These are phyloP conservation scores for Trichoderma atroviride DNA, from an alignment of 2,329 filamentous ascomycete genomes.

Conservation along the genomic window DNA sequence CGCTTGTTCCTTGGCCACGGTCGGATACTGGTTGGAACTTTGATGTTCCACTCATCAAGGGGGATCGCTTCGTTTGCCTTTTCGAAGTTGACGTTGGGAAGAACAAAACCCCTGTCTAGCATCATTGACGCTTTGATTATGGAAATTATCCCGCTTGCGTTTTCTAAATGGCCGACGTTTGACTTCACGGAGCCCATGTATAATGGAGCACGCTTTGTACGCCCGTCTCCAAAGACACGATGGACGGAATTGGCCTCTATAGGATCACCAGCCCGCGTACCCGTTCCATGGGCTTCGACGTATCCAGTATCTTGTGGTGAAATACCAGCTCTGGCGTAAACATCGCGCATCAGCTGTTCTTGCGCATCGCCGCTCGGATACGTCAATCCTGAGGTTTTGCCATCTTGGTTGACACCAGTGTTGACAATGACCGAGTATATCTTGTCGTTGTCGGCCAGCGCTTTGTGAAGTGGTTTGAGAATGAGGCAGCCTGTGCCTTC, in stretches of 20 bases:
- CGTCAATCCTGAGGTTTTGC: constrained; percentile 52
- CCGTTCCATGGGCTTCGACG: constrained; percentile 59
- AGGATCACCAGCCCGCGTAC: constrained; percentile 58
- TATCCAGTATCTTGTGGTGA: constrained; percentile 38
- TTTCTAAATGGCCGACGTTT: constrained; percentile 57
- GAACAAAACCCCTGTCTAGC: constrained; percentile 53
- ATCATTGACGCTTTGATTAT: constrained; percentile 57
- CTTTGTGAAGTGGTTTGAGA: constrained; percentile 59
- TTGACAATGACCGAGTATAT: constrained; percentile 55
- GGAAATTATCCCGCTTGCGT: constrained; percentile 53
- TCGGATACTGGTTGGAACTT: constrained; percentile 47
- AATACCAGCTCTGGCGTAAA: constrained; percentile 40
- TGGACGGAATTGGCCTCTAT: constrained; percentile 55
- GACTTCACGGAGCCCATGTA: constrained; percentile 55
- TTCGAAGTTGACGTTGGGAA: constrained; percentile 55
- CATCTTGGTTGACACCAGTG: constrained; percentile 59
- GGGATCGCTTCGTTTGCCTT: constrained; percentile 53
- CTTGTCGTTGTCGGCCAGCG: constrained; percentile 57
- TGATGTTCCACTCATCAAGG: constrained; percentile 54
- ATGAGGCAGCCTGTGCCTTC: constrained; percentile 60
- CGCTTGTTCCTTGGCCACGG: constrained; percentile 54
- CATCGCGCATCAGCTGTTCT: constrained; percentile 42
- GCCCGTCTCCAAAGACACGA: constrained; percentile 46
- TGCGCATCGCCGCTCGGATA: constrained; percentile 57
- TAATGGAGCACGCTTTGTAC: constrained; percentile 46